These are phyloP conservation scores for Apiotrichum akiyoshidainum DNA, from an alignment of 1,284 basidiomycete genomes.

Conservation along the genomic window DNA sequence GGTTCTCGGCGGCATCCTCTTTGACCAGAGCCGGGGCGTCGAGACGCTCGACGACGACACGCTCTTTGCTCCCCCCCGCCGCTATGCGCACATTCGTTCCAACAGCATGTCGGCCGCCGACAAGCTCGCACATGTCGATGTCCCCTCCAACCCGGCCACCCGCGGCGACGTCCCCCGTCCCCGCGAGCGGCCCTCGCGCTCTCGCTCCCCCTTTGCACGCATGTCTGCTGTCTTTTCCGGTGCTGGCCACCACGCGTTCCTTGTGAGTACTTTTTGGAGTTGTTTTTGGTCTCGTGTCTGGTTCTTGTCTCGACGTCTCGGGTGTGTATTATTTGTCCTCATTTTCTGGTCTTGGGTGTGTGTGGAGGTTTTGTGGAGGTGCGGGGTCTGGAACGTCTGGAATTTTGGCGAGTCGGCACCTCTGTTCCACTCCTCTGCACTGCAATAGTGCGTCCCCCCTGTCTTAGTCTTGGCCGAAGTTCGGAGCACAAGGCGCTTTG, in stretches of 20 bases:
- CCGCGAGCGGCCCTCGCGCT: neutral
- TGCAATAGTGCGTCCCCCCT: too few species aligned
- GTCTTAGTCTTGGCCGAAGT: too few species aligned
- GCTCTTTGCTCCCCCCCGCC: neutral
- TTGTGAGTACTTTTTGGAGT: neutral
- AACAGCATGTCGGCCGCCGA: constrained; percentile 3
- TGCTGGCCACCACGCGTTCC: constrained; percentile 3
- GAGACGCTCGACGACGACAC: neutral
- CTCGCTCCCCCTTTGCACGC: constrained; percentile 1
- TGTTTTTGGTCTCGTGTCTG: neutral
- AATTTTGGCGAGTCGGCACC: too few species aligned
- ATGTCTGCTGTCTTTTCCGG: neutral
- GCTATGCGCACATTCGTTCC: neutral
- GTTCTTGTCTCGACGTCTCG: neutral
- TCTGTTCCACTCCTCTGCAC: too few species aligned
- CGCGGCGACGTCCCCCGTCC: neutral
- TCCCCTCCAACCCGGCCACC: neutral
- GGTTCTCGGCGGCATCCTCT: constrained; percentile 6
- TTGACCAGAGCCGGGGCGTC: constrained; percentile 1
- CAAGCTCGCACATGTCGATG: neutral
- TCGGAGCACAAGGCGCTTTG: too few species aligned
- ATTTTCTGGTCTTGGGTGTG: neutral
- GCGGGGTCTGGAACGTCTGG: too few species aligned
- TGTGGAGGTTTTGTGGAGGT: neutral
- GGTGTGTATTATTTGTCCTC: too few species aligned